Evolutionary conservation across 2,329 filamentous ascomycete genomes (phyloP), one percentile per base, ranked within the genome.

Genomic region (Aspergillus costaricaensis): DNA sequence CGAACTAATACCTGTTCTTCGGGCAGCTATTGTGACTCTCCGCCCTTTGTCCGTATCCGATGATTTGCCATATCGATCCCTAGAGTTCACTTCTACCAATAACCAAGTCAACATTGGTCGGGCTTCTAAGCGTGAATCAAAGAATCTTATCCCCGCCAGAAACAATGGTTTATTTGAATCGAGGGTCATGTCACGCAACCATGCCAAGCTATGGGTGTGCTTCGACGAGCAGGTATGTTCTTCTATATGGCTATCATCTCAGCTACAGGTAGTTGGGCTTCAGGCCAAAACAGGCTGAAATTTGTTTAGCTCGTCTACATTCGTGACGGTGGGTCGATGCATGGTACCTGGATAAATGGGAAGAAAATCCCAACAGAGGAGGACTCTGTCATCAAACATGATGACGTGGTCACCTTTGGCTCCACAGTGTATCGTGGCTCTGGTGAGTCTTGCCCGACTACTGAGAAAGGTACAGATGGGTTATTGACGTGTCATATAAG

Each of bases 281-380:
- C 30, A 41, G 14, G 21, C 55, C 59, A 32, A 58, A 15, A 21
- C 2, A 17, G 9, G 9, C 36, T 23, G 51, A 41, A 10, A 3
- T 8, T 49, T 9, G 49, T 56, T 27, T 60, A 79, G 77, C 61
- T 68, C 50, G 72, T 86, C 49, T 81, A 76, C 55, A 76, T 89
- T 61, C 76, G 74, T 60, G 86, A 89, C 67, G 76, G 77, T 17
- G 80, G 79, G 36, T 88, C 86, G 8, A 86, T 87, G 80, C 86
- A 89, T 69, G 86, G 86, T 30, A 88, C 86, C 17, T 81, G 74
- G 60, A 63, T 88, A 52, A 85, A 87, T 65, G 77, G 79, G 38
- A 67, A 64, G 41, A 78, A 76, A 41, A 68, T 86, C 25, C 58
- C 67, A 4, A 55, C 78, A 10, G 73, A 72, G 3, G 65, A 76